Percentiles rank a stretch among this genome's conserved stretches.
Evolutionary conservation across 2,329 filamentous ascomycete genomes (phyloP).

Genomic region (Aspergillus quadrilineatus): DNA sequence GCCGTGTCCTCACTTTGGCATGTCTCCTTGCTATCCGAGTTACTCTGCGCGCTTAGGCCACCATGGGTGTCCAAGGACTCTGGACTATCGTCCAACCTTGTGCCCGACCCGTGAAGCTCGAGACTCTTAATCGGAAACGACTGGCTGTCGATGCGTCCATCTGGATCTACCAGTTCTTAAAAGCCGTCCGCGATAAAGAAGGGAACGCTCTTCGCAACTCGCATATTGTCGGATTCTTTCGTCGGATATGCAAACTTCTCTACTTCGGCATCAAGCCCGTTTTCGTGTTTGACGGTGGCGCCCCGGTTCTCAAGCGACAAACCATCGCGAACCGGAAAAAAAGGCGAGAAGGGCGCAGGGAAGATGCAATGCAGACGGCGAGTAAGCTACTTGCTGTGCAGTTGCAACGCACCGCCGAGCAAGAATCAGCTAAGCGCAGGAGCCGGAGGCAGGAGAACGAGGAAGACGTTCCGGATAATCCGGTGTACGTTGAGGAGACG

Average conservation of each 20-base stretch:
- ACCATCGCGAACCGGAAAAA: slow-evolving; percentile 78
- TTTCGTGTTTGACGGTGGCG: slow-evolving; percentile 97
- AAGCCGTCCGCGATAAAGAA: slow-evolving; percentile 97
- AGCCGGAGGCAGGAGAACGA: slow-evolving; percentile 55
- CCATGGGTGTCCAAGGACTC: slow-evolving; percentile 95
- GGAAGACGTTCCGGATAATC: slow-evolving; percentile 68
- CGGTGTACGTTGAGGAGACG: slow-evolving; percentile 90
- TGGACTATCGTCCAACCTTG: slow-evolving; percentile 96
- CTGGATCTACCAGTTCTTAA: slow-evolving; percentile 99
- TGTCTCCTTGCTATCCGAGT: not conserved
- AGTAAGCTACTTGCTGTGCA: slow-evolving; percentile 89
- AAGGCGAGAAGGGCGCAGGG: slow-evolving; percentile 79
- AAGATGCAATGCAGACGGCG: slow-evolving; percentile 89
- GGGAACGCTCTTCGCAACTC: slow-evolving; percentile 94
- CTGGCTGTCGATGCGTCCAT: slow-evolving; percentile 97
- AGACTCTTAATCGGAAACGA: slow-evolving; percentile 92
- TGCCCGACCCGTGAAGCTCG: slow-evolving; percentile 91
- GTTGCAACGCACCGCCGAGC: slow-evolving; percentile 86
- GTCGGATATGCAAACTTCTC: slow-evolving; percentile 93
- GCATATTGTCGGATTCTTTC: slow-evolving; percentile 96
- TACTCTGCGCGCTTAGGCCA: slow-evolving; percentile 12
- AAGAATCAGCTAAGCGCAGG: slow-evolving; percentile 70
- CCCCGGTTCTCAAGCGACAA: slow-evolving; percentile 83
- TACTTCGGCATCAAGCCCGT: slow-evolving; percentile 96
- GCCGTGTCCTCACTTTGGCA: not conserved